A percentile compares a stretch with the other conserved stretches of the same genome.
Conservation (phyloP, 176 grass and related monocot genomes). For the Pontederia paniculata region DNA sequence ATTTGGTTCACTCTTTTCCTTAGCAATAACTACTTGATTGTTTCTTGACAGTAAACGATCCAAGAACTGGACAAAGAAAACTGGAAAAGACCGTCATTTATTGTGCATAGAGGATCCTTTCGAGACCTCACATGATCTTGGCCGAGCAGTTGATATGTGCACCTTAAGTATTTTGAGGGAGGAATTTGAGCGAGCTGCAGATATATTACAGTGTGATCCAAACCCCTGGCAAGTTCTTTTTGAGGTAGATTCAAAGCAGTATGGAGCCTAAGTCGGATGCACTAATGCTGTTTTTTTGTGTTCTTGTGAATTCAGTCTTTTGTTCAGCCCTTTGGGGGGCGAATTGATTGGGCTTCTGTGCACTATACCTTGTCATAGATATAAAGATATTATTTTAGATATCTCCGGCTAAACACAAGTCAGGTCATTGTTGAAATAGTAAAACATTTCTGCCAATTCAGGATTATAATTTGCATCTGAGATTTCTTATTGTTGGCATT, state of each 20-base stretch:
- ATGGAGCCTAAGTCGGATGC: neutral
- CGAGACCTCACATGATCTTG: constrained; percentile 40
- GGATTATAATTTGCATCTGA: no score
- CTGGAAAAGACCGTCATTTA: constrained; percentile 46
- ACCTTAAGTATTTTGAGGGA: constrained; percentile 38
- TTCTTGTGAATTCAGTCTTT: no score
- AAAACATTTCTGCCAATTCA: no score
- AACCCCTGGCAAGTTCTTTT: constrained; percentile 35
- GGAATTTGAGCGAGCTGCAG: constrained; percentile 44
- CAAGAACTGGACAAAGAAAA: constrained; percentile 43
- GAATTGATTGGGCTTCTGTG: no score
- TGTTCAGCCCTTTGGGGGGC: no score
- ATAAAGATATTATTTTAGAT: no score
- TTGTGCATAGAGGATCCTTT: constrained; percentile 67
- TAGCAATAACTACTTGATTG: neutral
- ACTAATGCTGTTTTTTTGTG: no score
- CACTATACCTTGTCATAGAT: no score
- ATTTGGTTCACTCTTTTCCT: neutral
- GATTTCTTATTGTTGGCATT: no score
- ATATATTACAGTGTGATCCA: constrained; percentile 21
- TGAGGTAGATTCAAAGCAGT: constrained; percentile 8
- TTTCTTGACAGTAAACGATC: constrained; percentile 32
- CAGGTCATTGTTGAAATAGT: no score
- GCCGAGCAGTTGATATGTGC: constrained; percentile 37
- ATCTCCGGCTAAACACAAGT: no score